Base-by-base conservation (phyloP, 345 rosid species). In the Eucalyptus curtisii region DNA sequence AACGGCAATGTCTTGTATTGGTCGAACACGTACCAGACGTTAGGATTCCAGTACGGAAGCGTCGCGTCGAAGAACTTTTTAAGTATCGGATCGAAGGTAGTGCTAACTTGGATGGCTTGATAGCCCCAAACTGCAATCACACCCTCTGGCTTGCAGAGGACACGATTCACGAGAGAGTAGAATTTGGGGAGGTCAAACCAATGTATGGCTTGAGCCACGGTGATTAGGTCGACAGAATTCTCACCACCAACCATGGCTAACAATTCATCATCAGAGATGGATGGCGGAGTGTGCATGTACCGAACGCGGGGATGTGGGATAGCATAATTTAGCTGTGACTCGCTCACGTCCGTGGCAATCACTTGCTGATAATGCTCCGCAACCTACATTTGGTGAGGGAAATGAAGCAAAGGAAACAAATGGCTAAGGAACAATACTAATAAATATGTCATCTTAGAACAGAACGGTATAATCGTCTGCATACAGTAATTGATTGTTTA, bases 131-230 rank as follows among this genome's bases (percentile, higher is more conserved):
- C 94, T 17, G 95, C 98, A 37, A 95, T 79, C 16, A 94, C 88
- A 1, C 96, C 96, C 30, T 95, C 96, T 10, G 97, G 96, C 88
- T 93, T 96, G 37, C 93, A 90, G n/a, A 95, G 90, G 55, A 95
- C 86, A 27, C 95, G 92, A 17, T 86, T 91, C 25, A 90, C 96
- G 11, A 91, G 40, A 11, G 94, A 87, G 87, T 95, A 95, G 89
- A 95, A 94, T 66, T 86, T 94, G n/a, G 92, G 94, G 16, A 37
- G 40, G 3, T 37, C 4, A 37, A 37, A 37, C 40, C 40, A 37
- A 37, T 37, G 40, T 37, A 37, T 91, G 5, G 96, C 97, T 57
- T 91, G 89, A 6, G 95, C 96, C 5, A 93, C 93, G 1, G 95
- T 94, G 30, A 95, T 92, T 15, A 95, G 79, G 91, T 95, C 96